These are phyloP conservation scores for Candida arabinofermentans DNA, from an alignment of 805 yeast species.

Conservation along the genomic window DNA sequence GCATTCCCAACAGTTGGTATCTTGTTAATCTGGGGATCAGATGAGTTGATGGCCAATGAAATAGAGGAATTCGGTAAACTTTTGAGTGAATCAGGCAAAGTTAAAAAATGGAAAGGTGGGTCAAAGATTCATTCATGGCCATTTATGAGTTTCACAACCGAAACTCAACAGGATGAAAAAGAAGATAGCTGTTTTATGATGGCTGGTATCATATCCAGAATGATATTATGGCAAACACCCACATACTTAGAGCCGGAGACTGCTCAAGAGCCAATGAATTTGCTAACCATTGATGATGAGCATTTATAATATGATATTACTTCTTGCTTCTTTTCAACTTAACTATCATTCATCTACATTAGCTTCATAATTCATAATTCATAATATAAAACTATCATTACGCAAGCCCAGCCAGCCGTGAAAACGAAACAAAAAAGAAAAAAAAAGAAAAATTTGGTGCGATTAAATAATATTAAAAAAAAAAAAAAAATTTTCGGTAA, in stretches of 20 bases:
- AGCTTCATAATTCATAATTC: no score
- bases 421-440: no score
- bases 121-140: slow-evolving; percentile 49
- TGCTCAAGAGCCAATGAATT: slow-evolving; percentile 30
- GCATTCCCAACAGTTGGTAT: slow-evolving; percentile 41
- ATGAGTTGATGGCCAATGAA: slow-evolving; percentile 37
- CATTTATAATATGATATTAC: slow-evolving; percentile 22
- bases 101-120: slow-evolving; percentile 32
- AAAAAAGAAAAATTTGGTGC: no score
- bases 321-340: no score
- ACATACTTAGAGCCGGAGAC: slow-evolving; percentile 23
- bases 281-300: slow-evolving; percentile 30
- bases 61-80: slow-evolving; percentile 30
- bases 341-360: no score
- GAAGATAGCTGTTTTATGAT: slow-evolving; percentile 38
- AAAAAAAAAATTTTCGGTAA: no score
- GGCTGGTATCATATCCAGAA: slow-evolving; percentile 39
- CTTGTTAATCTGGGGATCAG: slow-evolving; percentile 39
- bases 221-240: slow-evolving; percentile 39
- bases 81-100: slow-evolving; percentile 26
- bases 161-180: slow-evolving; percentile 39
- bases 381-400: no score
- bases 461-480: no score
- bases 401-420: no score
- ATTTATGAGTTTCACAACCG: slow-evolving; percentile 36